These are phyloP conservation scores for Xylariales sp. DNA, from an alignment of 2,329 filamentous ascomycete species.

Conservation along the genomic window DNA sequence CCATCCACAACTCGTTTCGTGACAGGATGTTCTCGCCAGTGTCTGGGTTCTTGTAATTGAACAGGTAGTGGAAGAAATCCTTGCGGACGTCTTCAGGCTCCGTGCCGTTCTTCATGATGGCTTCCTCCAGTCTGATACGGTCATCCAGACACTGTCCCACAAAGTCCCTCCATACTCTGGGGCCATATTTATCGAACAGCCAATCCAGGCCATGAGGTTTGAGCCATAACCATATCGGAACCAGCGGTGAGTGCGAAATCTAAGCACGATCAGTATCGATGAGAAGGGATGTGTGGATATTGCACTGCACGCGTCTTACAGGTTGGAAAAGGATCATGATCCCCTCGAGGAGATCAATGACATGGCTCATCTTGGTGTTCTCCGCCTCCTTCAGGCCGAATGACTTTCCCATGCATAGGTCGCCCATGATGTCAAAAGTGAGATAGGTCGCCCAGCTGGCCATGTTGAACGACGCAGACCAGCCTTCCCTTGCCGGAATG, in stretches of 20 bases:
- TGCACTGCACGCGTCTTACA: too few relatives aligned
- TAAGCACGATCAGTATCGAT: too few relatives aligned
- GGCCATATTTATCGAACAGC: background rate
- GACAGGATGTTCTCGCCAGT: constrained; percentile 1
- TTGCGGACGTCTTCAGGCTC: background rate
- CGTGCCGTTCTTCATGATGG: background rate
- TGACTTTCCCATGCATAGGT: constrained; percentile 4
- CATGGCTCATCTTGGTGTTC: background rate
- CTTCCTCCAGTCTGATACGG: background rate
- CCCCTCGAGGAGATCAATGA: background rate
- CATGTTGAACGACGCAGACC: constrained; percentile 5
- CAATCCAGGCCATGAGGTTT: background rate
- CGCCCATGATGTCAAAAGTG: constrained; percentile 6
- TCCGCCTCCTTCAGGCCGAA: constrained; percentile 7
- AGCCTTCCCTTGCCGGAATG: background rate
- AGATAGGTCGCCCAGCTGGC: constrained; percentile 7
- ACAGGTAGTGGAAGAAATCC: constrained; percentile 7
- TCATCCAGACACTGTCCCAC: constrained; percentile 5
- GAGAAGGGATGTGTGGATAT: too few relatives aligned
- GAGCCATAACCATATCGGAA: background rate
- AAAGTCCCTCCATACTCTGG: background rate
- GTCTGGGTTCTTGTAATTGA: background rate
- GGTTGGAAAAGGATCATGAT: constrained; percentile 5
- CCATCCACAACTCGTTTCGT: background rate
- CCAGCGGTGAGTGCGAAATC: constrained; percentile 4